Conservation (phyloP, 495 filamentous ascomycete genomes). For the Penicillium macrosclerotiorum region DNA sequence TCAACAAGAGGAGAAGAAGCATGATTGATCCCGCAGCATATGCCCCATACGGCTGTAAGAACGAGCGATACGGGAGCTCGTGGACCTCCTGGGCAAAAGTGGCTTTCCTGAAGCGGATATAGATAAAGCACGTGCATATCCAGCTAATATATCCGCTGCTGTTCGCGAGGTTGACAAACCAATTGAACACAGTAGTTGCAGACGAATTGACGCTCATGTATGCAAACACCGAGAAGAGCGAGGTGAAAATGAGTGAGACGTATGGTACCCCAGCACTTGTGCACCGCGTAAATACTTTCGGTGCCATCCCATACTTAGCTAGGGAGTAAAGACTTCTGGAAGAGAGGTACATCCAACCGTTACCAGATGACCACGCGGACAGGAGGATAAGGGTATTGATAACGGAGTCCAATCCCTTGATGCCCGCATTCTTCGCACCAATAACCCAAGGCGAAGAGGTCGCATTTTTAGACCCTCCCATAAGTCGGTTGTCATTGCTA, state of each 20-base stretch:
- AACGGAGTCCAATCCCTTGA: constrained; percentile 42
- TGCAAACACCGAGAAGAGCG: constrained; percentile 46
- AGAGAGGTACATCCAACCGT: constrained; percentile 41
- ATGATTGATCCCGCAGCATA: constrained; percentile 17
- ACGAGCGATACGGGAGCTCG: constrained; percentile 44
- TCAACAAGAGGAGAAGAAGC: not conserved
- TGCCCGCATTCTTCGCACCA: constrained; percentile 25
- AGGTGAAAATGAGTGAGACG: constrained; percentile 43
- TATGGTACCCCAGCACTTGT: constrained; percentile 60
- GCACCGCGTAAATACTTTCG: constrained; percentile 41
- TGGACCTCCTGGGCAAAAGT: constrained; percentile 39
- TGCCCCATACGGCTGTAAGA: constrained; percentile 45
- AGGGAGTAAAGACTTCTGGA: constrained; percentile 40
- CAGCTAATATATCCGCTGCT: constrained; percentile 50
- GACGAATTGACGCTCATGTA: constrained; percentile 51
- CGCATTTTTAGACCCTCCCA: constrained; percentile 25
- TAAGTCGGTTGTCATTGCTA: constrained; percentile 46
- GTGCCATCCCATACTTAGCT: constrained; percentile 34
- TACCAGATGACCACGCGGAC: constrained; percentile 31
- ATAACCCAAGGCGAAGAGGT: constrained; percentile 53
- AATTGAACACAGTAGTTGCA: constrained; percentile 53
- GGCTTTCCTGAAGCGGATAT: constrained; percentile 52
- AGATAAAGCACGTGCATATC: constrained; percentile 49
- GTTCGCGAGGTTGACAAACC: constrained; percentile 52
- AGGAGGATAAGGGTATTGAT: constrained; percentile 46